phyloP scores from a whole-genome alignment of 2,329 filamentous ascomycete species.

The Apiospora saccharicola region DNA sequence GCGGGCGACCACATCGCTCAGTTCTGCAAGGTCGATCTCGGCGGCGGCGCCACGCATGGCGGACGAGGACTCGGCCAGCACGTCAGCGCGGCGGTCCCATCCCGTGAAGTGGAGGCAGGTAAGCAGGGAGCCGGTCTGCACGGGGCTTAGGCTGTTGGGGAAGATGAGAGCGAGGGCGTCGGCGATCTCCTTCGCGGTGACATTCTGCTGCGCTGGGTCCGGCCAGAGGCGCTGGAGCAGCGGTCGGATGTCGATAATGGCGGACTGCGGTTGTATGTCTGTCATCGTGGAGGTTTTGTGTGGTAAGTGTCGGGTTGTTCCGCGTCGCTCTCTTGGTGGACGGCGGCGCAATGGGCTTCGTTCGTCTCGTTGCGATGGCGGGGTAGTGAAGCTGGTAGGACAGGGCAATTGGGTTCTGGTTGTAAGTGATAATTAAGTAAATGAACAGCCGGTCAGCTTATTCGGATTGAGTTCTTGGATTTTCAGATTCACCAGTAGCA shows the following conservation, averaged over 20 bases:
- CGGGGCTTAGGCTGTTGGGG: constrained; percentile 85
- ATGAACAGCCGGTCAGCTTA: background rate
- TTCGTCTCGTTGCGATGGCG: constrained; percentile 5
- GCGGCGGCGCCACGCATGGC: constrained; percentile 85
- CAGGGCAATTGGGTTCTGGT: background rate
- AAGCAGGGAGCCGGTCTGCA: constrained; percentile 85
- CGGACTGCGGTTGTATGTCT: constrained; percentile 29
- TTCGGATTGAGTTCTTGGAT: background rate
- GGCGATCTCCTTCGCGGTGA: constrained; percentile 83
- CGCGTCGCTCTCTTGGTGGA: background rate
- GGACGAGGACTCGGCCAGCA: constrained; percentile 83
- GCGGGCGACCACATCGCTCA: constrained; percentile 67
- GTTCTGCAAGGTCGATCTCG: constrained; percentile 68
- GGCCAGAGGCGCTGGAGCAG: constrained; percentile 79
- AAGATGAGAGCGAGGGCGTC: constrained; percentile 92
- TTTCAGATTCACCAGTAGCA: background rate
- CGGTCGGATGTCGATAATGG: constrained; percentile 68
- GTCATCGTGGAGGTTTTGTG: background rate
- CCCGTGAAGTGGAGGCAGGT: constrained; percentile 93
- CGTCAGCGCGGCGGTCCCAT: constrained; percentile 82
- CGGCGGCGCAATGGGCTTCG: constrained; percentile 5
- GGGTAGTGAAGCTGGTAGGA: background rate
- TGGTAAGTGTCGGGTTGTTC: background rate
- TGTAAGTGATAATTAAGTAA: background rate
- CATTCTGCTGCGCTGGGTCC: constrained; percentile 52